Conservation (phyloP, 495 filamentous ascomycete species). For the Melanomma pulvis-pyrius region DNA sequence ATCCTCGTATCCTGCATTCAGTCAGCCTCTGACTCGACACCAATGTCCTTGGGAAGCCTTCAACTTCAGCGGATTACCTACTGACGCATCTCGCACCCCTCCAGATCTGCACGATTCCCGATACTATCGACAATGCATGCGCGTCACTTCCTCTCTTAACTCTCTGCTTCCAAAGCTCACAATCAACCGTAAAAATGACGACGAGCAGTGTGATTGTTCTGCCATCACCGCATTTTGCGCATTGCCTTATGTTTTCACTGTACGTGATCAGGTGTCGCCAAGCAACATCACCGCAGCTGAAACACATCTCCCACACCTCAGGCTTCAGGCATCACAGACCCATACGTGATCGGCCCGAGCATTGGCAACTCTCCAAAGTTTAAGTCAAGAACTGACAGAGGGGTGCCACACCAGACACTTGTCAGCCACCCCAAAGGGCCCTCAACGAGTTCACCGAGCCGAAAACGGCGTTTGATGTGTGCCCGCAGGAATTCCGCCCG, state of each 20-base stretch:
- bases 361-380: neutral
- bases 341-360: neutral
- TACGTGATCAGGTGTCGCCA: neutral
- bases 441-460: neutral
- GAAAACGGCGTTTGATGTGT: conserved; percentile 1
- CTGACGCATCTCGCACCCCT: neutral
- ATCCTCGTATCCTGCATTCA: too few relatives aligned
- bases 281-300: conserved; percentile 13
- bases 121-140: neutral
- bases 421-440: neutral
- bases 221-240: neutral
- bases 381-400: neutral
- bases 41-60: too few relatives aligned
- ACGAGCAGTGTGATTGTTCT: neutral
- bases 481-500: neutral
- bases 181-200: neutral
- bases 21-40: too few relatives aligned
- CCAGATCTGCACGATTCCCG: too few relatives aligned
- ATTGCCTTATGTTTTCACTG: neutral
- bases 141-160: neutral
- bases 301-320: conserved; percentile 18
- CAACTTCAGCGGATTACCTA: too few relatives aligned
- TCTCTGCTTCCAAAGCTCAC: neutral
- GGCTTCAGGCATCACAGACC: neutral
- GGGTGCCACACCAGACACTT: neutral